Evolutionary conservation across 1,139 yeast genomes (phyloP), one percentile per base, ranked within the genome.

Genomic region (Sugiyamaella sp.): DNA sequence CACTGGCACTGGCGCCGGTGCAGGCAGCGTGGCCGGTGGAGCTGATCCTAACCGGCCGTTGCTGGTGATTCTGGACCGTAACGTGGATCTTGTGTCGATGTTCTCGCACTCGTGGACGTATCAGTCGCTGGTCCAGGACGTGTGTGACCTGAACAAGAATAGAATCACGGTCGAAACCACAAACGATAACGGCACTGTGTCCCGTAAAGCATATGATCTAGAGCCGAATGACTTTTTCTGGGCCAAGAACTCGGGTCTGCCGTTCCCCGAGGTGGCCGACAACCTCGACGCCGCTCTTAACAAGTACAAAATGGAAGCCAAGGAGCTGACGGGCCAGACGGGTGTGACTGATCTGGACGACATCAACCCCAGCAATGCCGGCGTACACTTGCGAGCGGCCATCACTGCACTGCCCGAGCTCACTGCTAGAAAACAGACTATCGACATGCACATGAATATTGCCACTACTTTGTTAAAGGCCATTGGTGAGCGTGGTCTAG

Each of bases 231-330:
- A 93, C 73, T 89, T 88, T 68, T 93, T 93, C 72, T 93, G 99
- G 99, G 76, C 74, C 59, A 78, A 80, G 57, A 91, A 93, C 71
- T 79, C 96, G 10, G 86, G 86, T 55, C 75, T 89, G 55, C 98
- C 99, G 39, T 93, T 93, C 76, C 99, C 99, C 1, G 97, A 93
- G 68, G 98, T 95, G 20, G 99, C 95, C 32, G 99, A 93, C 68
- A 89, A 89, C 70, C 93, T 96, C 22, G 98, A 95, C 67, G 74
- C 79, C 16, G 97, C 90, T 58, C 77, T 91, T 57, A 83, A 85
- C 59, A 77, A 79, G 54, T 93, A 93, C 71, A 91, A 91, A 62
- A 80, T 81, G 56, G 97, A 89, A 63, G 97, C 98, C 1, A 85
- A 83, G 58, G 95, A 86, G 55, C 78, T 95, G 55, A 89, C 98